phyloP scores from a whole-genome alignment of 805 yeast species.

The Citeromyces matritensis region DNA sequence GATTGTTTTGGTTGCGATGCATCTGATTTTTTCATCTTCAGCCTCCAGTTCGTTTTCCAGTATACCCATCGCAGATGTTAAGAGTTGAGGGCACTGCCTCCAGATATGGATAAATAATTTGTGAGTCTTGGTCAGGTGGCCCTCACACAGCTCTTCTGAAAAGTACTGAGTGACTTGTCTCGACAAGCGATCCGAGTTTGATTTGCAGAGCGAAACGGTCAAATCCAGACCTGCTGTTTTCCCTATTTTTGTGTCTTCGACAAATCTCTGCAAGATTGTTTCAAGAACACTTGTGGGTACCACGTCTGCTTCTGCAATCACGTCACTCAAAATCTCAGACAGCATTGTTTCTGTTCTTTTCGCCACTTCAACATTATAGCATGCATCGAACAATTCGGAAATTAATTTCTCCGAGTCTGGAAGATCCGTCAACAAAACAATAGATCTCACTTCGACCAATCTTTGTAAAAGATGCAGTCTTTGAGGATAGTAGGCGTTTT shows the following conservation, averaged over 20 bases:
- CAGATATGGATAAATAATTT: conserved; percentile 51
- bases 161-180: conserved; percentile 67
- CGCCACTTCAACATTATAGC: conserved; percentile 42
- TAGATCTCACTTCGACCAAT: conserved; percentile 61
- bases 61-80: conserved; percentile 62
- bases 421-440: conserved; percentile 61
- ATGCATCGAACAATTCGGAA: conserved; percentile 38
- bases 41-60: conserved; percentile 71
- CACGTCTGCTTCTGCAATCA: conserved; percentile 53
- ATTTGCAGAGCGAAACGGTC: conserved; percentile 51
- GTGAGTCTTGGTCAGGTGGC: conserved; percentile 47
- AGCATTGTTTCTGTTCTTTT: conserved; percentile 43
- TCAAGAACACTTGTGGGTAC: conserved; percentile 49
- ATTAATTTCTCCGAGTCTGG: conserved; percentile 44
- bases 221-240: conserved; percentile 50
- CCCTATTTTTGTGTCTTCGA: conserved; percentile 17
- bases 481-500: conserved; percentile 47
- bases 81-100: conserved; percentile 62
- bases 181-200: conserved; percentile 59
- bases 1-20: conserved; percentile 57
- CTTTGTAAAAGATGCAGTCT: conserved; percentile 51
- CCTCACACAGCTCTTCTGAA: conserved; percentile 57
- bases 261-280: conserved; percentile 49
- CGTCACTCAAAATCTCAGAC: conserved; percentile 59
- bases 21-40: conserved; percentile 44